Evolutionary conservation across 2,329 filamentous ascomycete genomes (phyloP), one percentile per base, ranked within the genome.

Genomic region (Aspergillus novoparasiticus): DNA sequence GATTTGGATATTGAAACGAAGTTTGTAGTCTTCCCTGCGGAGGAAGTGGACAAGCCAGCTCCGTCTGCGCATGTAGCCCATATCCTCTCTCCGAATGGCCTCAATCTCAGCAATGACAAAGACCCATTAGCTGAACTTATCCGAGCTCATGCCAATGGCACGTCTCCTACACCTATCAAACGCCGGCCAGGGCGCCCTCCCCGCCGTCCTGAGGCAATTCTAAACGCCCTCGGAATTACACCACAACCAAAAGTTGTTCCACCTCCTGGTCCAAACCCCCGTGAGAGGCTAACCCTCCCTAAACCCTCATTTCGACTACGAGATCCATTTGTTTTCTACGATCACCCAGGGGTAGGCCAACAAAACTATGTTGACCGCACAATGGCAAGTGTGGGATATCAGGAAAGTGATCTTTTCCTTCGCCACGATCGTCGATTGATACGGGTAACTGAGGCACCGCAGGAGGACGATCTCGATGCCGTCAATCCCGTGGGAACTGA

Each of bases 301-400:
- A 83, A 82, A 65, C 82, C 82, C 12, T 80, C 81, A 1, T 84
- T 83, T 62, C 75, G 76, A 48, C 66, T 78, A n/a, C 75, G 78
- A 41, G 81, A 84, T 63, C 81, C 82, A 2, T 84, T 83, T 63
- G 70, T 75, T 16, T 78, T 78, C 46, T 84, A 82, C 67, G 94
- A 97, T 77, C 91, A 93, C 75, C 93, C 95, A 76, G 90, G 89
- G 1, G 88, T 91, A 66, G 92, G 93, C 48, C 91, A 94, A 74
- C 89, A 92, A 64, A 91, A 94, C 72, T 98, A 97, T 77, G 94
- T 98, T 54, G 94, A 97, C 78, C 93, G 95, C 74, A 91, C 92
- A 1, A 97, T 98, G 94, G 94, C 94, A 70, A 94, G 93, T 72
- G 91, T 97, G 54, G 94, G 94, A 58, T 98, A 97, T 74, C 94